Conservation (phyloP, 768 basidiomycete genomes). For the Russula abietina region DNA sequence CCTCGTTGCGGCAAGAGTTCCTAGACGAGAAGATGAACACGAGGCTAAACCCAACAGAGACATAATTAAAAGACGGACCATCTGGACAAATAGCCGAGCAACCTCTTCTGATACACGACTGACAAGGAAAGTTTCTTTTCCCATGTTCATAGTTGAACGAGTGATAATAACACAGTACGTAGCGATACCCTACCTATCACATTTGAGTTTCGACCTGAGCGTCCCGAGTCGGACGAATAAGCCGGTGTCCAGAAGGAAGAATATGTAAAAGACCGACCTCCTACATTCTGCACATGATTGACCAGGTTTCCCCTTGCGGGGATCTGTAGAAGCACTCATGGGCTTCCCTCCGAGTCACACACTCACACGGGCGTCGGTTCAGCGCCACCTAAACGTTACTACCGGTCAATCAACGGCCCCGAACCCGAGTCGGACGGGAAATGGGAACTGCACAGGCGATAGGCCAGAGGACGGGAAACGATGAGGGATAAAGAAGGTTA, state of each 20-base stretch:
- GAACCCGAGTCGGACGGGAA: neutral
- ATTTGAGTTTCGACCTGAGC: constrained; percentile 49
- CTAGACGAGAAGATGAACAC: constrained; percentile 25
- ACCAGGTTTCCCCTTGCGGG: constrained; percentile 32
- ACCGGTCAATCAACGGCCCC: neutral
- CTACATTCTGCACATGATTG: constrained; percentile 51
- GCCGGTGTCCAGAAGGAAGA: no score
- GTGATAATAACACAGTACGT: no score
- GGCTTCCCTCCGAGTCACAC: neutral
- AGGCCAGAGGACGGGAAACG: neutral
- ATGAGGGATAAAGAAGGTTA: neutral
- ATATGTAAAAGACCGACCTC: constrained; percentile 31
- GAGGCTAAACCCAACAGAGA: neutral
- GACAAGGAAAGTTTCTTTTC: constrained; percentile 47
- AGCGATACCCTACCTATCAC: constrained; percentile 38
- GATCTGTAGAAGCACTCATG: constrained; percentile 19
- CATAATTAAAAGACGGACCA: constrained; percentile 30
- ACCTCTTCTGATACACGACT: constrained; percentile 50
- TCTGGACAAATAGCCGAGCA: constrained; percentile 49
- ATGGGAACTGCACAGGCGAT: neutral
- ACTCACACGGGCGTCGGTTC: neutral
- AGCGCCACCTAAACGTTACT: neutral
- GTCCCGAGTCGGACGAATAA: neutral
- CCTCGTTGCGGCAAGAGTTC: constrained; percentile 48
- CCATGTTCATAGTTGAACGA: no score